Evolutionary conservation across 345 rosid species (phyloP).

Genomic region (Aegle marmelos): DNA sequence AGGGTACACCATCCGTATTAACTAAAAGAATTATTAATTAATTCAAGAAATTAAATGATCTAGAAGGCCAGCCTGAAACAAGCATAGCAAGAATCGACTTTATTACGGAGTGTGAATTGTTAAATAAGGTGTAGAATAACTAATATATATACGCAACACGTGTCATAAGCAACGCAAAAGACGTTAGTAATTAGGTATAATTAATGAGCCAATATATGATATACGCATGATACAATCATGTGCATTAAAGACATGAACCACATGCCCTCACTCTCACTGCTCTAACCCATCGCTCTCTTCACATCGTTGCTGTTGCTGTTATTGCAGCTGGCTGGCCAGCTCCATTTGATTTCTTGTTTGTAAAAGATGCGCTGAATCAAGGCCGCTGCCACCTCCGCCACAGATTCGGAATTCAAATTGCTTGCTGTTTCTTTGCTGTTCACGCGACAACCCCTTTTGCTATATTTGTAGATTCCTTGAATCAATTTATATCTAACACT

Average conservation of each 20-base stretch:
- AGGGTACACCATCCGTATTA: no score
- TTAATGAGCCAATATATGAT: no score
- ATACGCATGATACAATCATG: conserved; percentile 24
- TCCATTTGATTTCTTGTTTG: conserved; percentile 8
- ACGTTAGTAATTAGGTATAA: background rate
- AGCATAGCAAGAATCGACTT: conserved; percentile 4
- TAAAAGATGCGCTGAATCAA: background rate
- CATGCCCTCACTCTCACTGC: conserved; percentile 19
- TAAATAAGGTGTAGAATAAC: no score
- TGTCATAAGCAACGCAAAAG: conserved; percentile 15
- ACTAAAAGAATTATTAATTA: no score
- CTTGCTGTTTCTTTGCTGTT: conserved; percentile 29
- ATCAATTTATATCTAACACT: no score
- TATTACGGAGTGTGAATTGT: no score
- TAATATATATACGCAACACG: background rate
- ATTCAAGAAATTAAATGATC: background rate
- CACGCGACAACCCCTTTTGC: background rate
- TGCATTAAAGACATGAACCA: conserved; percentile 31
- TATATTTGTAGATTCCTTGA: no score
- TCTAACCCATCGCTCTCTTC: background rate
- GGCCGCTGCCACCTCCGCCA: background rate
- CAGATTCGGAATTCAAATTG: background rate
- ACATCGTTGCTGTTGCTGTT: background rate
- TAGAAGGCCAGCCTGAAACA: background rate
- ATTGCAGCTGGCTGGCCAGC: background rate